These are phyloP conservation scores for Paspalum notatum DNA, from an alignment of 176 grass and related monocot species.

Conservation along the genomic window DNA sequence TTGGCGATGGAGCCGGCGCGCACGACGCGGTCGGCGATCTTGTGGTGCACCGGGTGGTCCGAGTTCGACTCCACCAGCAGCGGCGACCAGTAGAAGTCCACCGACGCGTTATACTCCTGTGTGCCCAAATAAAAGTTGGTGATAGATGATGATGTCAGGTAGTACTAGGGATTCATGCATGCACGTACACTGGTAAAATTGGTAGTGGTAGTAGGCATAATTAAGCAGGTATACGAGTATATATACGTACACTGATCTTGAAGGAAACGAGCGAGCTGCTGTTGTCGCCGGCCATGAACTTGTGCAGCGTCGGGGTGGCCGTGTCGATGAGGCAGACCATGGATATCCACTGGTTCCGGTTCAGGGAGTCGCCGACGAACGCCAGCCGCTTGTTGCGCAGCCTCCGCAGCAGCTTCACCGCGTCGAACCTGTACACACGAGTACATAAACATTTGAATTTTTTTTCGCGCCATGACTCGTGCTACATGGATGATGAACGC, in stretches of 20 bases:
- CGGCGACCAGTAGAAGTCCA: conserved; percentile 93
- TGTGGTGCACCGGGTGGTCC: conserved; percentile 69
- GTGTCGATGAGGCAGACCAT: conserved; percentile 87
- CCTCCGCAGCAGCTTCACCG: conserved; percentile 54
- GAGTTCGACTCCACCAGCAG: conserved; percentile 90
- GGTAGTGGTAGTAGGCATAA: too few species aligned
- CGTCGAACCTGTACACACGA: conserved; percentile 57
- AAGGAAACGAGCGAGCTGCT: conserved; percentile 58
- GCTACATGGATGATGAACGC: too few species aligned
- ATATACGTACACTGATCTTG: conserved; percentile 53
- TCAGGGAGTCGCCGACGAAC: conserved; percentile 86
- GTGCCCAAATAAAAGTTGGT: background rate
- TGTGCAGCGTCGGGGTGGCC: conserved; percentile 45
- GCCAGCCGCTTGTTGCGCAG: conserved; percentile 61
- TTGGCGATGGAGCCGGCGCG: conserved; percentile 57
- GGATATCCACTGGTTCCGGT: conserved; percentile 85
- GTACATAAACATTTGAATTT: too few species aligned
- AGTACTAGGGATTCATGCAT: background rate
- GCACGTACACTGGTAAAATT: background rate
- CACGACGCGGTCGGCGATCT: conserved; percentile 56
- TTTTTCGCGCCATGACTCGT: too few species aligned
- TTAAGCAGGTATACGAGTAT: too few species aligned
- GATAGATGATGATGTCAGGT: background rate
- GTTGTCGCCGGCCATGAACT: conserved; percentile 47
- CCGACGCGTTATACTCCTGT: conserved; percentile 77